A percentile compares a stretch with the other conserved stretches of the same genome.
These are phyloP conservation scores for Spizellomyces punctatus DNA, from an alignment of 192 early-diverging fungal genomes.

Conservation along the genomic window DNA sequence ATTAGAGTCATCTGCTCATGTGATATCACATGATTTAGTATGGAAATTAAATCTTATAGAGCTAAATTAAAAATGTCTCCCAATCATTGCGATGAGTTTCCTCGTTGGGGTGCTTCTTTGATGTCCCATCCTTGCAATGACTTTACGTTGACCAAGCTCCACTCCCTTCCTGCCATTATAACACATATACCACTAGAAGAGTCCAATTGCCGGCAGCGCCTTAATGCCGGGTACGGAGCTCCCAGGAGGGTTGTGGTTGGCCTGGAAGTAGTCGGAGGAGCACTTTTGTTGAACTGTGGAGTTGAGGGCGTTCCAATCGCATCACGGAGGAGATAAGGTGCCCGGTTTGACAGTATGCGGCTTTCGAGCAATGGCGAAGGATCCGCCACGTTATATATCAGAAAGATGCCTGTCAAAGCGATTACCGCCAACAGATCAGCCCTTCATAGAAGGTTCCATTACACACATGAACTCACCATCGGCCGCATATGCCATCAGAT, in stretches of 20 bases:
- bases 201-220: slow-evolving; percentile 16
- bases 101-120: not conserved
- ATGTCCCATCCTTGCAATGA: slow-evolving; percentile 16
- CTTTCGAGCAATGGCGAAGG: slow-evolving; percentile 26
- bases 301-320: too few species aligned
- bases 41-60: too few species aligned
- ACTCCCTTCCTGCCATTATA: slow-evolving; percentile 33
- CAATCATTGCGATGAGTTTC: too few species aligned
- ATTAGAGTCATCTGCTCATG: too few species aligned
- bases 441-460: not conserved
- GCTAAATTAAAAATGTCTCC: too few species aligned
- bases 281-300: too few species aligned
- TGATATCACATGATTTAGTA: too few species aligned
- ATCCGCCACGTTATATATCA: slow-evolving; percentile 12
- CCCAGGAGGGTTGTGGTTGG: too few species aligned
- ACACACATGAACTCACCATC: slow-evolving; percentile 21
- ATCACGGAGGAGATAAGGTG: too few species aligned
- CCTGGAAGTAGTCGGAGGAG: too few species aligned
- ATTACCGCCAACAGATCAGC: not conserved
- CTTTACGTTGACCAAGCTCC: slow-evolving; percentile 26
- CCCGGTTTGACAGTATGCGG: slow-evolving; percentile 32
- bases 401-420: slow-evolving; percentile 23
- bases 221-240: not conserved
- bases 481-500: slow-evolving; percentile 21
- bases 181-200: slow-evolving; percentile 14